A percentile compares a stretch with the other conserved stretches of the same genome.
These are phyloP conservation scores for Nectriaceae sp. DNA, from an alignment of 2,329 filamentous ascomycete genomes.

Conservation along the genomic window DNA sequence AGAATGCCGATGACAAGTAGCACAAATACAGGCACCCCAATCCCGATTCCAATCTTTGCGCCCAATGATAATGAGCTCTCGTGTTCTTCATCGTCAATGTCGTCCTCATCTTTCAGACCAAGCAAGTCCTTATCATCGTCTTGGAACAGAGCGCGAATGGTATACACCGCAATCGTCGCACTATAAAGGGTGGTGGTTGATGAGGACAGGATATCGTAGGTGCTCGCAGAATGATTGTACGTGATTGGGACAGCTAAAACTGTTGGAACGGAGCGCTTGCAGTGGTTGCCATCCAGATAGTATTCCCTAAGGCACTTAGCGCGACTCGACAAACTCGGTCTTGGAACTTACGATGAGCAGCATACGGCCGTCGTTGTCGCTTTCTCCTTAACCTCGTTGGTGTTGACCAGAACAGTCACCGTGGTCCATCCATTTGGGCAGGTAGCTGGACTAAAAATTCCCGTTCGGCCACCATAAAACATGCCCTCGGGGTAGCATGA, in stretches of 20 bases:
- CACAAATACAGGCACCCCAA: conserved; percentile 33
- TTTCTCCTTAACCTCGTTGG: conserved; percentile 26
- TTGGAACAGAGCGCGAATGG: conserved; percentile 39
- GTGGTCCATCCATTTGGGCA: conserved; percentile 45
- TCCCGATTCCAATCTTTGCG: conserved; percentile 38
- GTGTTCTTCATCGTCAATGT: conserved; percentile 24
- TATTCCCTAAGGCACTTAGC: conserved; percentile 35
- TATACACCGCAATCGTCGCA: conserved; percentile 40
- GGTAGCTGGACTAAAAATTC: conserved; percentile 42
- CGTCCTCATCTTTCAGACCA: conserved; percentile 35
- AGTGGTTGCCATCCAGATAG: conserved; percentile 34
- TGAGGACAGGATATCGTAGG: conserved; percentile 36
- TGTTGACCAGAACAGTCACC: conserved; percentile 33
- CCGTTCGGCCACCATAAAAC: conserved; percentile 38
- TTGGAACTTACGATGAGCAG: conserved; percentile 42
- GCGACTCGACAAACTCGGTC: neutral
- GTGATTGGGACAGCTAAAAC: conserved; percentile 39
- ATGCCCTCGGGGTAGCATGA: conserved; percentile 44
- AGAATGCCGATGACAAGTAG: conserved; percentile 29
- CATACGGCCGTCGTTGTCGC: conserved; percentile 43
- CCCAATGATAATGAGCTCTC: conserved; percentile 27
- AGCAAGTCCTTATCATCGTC: conserved; percentile 37
- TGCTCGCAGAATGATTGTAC: conserved; percentile 37
- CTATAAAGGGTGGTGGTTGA: conserved; percentile 40
- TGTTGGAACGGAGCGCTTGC: conserved; percentile 37